A percentile compares a stretch with the other conserved stretches of the same genome.
Conservation (phyloP, 371 early-diverging fungal genomes). For the Mortierella sp. region DNA sequence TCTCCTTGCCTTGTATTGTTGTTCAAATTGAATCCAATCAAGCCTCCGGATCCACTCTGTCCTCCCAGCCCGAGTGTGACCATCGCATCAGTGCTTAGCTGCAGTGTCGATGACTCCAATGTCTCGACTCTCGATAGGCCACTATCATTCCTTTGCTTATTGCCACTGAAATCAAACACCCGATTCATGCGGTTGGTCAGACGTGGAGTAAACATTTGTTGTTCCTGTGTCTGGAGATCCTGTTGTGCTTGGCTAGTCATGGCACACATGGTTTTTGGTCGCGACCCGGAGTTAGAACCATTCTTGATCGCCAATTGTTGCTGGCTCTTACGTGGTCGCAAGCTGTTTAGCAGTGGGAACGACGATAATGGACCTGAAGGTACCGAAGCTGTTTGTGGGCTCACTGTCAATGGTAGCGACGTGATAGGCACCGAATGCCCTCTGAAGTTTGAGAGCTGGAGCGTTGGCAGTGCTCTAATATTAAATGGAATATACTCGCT, state of each 20-base stretch:
- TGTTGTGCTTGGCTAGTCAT: slow-evolving; percentile 14
- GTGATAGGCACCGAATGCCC: slow-evolving; percentile 18
- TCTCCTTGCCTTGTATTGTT: slow-evolving; percentile 28
- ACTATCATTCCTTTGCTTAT: slow-evolving; percentile 15
- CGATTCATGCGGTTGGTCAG: slow-evolving; percentile 38
- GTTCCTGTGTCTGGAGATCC: slow-evolving; percentile 5
- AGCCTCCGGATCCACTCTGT: slow-evolving; percentile 35
- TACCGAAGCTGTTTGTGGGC: slow-evolving; percentile 25
- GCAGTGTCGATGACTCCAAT: slow-evolving; percentile 37
- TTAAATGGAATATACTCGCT: slow-evolving; percentile 21
- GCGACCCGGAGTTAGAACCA: neutral
- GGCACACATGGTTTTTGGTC: slow-evolving; percentile 42
- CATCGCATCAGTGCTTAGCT: slow-evolving; percentile 48
- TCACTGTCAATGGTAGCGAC: slow-evolving; percentile 21
- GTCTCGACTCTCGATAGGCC: slow-evolving; percentile 19
- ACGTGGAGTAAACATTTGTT: slow-evolving; percentile 14
- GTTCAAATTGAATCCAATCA: slow-evolving; percentile 15
- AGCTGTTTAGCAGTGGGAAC: slow-evolving; percentile 45
- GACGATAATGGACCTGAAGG: slow-evolving; percentile 28
- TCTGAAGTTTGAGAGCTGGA: slow-evolving; percentile 25
- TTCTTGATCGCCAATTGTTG: slow-evolving; percentile 23
- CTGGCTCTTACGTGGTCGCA: slow-evolving; percentile 48
- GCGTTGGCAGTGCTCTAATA: slow-evolving; percentile 29
- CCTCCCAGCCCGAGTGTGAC: slow-evolving; percentile 41
- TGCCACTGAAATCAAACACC: slow-evolving; percentile 38